Evolutionary conservation across 495 filamentous ascomycete species (phyloP), one percentile per base, ranked within the genome.

Genomic region (Aspergillus incahuasiensis): DNA sequence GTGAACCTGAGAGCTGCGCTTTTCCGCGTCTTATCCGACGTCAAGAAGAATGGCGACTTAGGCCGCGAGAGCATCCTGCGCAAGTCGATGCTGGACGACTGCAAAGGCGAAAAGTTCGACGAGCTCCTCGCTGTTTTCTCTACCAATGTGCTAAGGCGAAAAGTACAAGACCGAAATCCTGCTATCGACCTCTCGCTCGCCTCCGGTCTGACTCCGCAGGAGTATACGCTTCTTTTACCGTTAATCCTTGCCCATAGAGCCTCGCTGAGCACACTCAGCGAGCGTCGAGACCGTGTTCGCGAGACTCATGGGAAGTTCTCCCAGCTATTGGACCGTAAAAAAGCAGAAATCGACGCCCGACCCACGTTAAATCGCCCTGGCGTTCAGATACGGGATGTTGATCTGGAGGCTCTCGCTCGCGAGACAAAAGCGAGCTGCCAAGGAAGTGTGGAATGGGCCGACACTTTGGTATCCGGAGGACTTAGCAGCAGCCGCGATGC

Each of bases 11-110:
- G 91, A 56, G 84, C 89, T 19, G 91, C 90, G 20, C 74, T 95
- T n/a, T 90, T 89, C 58, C 79, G 89, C 58, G 79, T 78, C 44
- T 76, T 96, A 35, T 86, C 88, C 54, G 86, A 91, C 28, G 75
- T 88, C 47, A 95, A 95, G 78, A 95, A 91, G 70, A 88, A 84
- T 79, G 90, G 89, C 9, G 78, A 89, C 1, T 74, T 95, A 18
- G 87, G 89, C 9, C 80, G 86, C 47, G 90, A 95, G 65, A 79
- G 79, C 0, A 82, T 90, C 5, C 71, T 95, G 38, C 83, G 91
- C 40, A 95, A 92, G 71, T 90, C 87, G 0, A 92, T 95, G 88
- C 74, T 96, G 53, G 91, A 96, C 67, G 90, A 96, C 58, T 96
- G 91, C 73, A 88, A 85, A 59, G 89, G 89, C 28, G 89, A 90